Evolutionary conservation across 2,329 filamentous ascomycete species (phyloP), one percentile per base, ranked within the genome.

Genomic region (Xylaria sp.): DNA sequence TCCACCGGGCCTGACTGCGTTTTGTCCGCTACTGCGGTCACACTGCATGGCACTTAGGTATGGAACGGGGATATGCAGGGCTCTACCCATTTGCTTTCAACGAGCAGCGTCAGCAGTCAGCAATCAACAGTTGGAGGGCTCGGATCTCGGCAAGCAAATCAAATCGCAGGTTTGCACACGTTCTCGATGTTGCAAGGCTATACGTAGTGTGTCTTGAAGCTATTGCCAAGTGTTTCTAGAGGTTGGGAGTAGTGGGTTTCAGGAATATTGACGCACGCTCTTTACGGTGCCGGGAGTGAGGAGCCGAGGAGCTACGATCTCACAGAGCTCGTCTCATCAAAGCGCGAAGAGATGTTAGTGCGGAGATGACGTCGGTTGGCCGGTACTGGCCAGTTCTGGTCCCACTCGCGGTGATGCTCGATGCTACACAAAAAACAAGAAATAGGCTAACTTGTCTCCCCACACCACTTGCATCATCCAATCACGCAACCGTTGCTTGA

Each of bases 321-420:
- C 7, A 38, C 17, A 33, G 13, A 13, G 26, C 15, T 38, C 31
- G 36, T 67, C 10, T 31, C 48, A 48, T 38, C 17, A 26, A 23
- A 13, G 33, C 10, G n/a, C 10, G 20, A 13, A 58, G 38, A 53
- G 42, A 53, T 38, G 54, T 10, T 26, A 31, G 60, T 72, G 69
- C 71, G 70, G 72, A 73, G 69, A 73, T 75, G 74, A 76, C 74
- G 66, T 68, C 66, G 62, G 20, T 13, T 23, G 20, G 69, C 71
- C 68, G 70, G 61, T 69, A 71, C 67, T 70, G 44, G 62, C 66
- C 67, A 59, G 66, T 28, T 0, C 46, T 26, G 36, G 49, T 36
- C 33, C 51, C 51, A 56, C 31, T 36, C n/a, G 51, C 49, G 28
- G 15, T 54, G 48, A 36, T 36, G 51, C 51, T 36, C 36, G n/a